Evolutionary conservation across 2,329 filamentous ascomycete genomes (phyloP), one percentile per base, ranked within the genome.

Genomic region (Calonectria hawksworthii): DNA sequence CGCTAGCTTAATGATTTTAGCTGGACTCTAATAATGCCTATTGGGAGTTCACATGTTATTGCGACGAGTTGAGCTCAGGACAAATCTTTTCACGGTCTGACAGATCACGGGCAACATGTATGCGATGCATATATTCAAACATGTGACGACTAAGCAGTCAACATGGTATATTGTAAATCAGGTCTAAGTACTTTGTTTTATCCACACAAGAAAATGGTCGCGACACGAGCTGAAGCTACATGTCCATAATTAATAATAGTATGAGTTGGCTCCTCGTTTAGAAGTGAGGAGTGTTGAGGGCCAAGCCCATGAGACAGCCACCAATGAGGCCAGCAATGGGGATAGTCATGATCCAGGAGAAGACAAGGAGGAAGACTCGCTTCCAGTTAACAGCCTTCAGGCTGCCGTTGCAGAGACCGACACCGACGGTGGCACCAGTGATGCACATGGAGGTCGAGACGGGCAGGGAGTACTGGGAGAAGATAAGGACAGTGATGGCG

Each of bases 361-460:
- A 85, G 66, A 94, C 79, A 74, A 96, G 83, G 10, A 95, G 90
- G 52, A 89, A 90, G 13, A 96, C 92, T 83, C 93, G 92, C 85
- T 95, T 91, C 86, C 89, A 96, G 89, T 96, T 96, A 80, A 96
- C 92, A 1, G 94, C 93, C 86, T 92, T 93, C 73, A 91, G 76
- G 34, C 90, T 92, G 41, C 93, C 93, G 83, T 95, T 95, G 89
- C 93, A 95, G 26, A 96, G 91, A 82, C 93, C 94, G 64, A 96
- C 94, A 74, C 94, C 94, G 56, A 95, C 92, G 0, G 93, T 95
- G 32, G 94, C 94, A 70, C 94, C 94, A 1, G 94, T 95, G 84
- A 96, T 95, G 84, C 94, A 96, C 94, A 93, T 93, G 23, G 92
- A 93, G 2, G 93, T 96, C 0, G 94, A 95, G 34, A 96, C 94